A percentile compares a stretch with the other conserved stretches of the same genome.
Evolutionary conservation across 805 yeast genomes (phyloP).

Genomic region (Wilhelminamyces savonicus): DNA sequence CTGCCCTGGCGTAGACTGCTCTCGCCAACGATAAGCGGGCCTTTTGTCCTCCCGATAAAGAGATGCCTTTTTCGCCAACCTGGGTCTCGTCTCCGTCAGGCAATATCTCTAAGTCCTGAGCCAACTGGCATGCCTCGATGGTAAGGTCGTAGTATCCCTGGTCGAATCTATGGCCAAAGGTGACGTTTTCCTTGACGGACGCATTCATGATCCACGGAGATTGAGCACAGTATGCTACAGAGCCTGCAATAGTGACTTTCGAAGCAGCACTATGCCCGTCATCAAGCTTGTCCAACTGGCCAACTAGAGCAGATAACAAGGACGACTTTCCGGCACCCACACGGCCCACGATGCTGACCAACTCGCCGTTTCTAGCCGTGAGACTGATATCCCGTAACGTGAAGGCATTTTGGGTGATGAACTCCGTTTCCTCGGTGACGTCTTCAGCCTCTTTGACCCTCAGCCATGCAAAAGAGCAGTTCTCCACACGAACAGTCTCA

Average conservation of each 20-base stretch:
- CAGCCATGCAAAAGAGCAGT: constrained; percentile 53
- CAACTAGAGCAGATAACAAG: constrained; percentile 46
- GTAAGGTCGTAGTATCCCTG: constrained; percentile 35
- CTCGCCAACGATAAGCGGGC: constrained; percentile 62
- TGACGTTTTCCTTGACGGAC: constrained; percentile 43
- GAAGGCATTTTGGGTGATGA: constrained; percentile 24
- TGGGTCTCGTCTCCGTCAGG: constrained; percentile 50
- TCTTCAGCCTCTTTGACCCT: constrained; percentile 9
- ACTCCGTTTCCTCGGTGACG: constrained; percentile 35
- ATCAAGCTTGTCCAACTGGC: constrained; percentile 41
- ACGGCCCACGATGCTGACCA: constrained; percentile 58
- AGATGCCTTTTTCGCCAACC: constrained; percentile 58
- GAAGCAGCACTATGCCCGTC: constrained; percentile 11
- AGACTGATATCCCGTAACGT: constrained; percentile 39
- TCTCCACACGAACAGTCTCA: constrained; percentile 34
- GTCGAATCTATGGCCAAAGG: constrained; percentile 44
- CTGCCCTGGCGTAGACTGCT: constrained; percentile 59
- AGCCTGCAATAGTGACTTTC: constrained; percentile 23
- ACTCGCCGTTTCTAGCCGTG: constrained; percentile 43
- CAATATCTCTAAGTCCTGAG: constrained; percentile 40
- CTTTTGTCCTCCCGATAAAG: constrained; percentile 59
- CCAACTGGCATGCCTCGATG: constrained; percentile 43
- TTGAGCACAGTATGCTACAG: constrained; percentile 58
- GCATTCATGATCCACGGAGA: constrained; percentile 50
- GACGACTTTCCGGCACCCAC: constrained; percentile 69